Percentiles rank a stretch among this genome's conserved stretches.
Conservation (phyloP, 2,329 filamentous ascomycete genomes). For the Aspergillus hortae region DNA sequence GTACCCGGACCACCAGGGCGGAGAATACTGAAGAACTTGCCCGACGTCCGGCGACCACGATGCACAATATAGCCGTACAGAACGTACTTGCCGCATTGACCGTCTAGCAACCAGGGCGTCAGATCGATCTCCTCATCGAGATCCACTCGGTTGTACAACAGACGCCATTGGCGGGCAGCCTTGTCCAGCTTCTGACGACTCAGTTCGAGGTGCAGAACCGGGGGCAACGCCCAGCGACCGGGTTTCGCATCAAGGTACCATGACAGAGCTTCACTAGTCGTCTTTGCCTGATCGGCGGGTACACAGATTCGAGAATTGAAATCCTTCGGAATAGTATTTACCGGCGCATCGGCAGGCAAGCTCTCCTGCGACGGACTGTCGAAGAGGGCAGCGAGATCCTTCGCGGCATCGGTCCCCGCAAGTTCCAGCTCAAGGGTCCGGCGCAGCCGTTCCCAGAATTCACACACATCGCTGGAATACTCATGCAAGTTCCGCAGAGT, state of each 20-base stretch:
- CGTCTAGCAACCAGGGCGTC: slow-evolving; percentile 29
- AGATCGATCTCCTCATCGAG: slow-evolving; percentile 54
- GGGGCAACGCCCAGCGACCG: slow-evolving; percentile 44
- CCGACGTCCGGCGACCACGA: slow-evolving; percentile 55
- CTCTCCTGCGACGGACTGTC: slow-evolving; percentile 35
- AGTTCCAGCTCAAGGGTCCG: slow-evolving; percentile 52
- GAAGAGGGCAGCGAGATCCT: slow-evolving; percentile 45
- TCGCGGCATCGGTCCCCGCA: slow-evolving; percentile 39
- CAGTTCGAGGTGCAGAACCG: slow-evolving; percentile 54
- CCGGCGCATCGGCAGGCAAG: slow-evolving; percentile 6
- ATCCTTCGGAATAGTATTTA: slow-evolving; percentile 34
- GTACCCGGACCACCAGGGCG: slow-evolving; percentile 54
- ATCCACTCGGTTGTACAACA: slow-evolving; percentile 54
- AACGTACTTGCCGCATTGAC: slow-evolving; percentile 46
- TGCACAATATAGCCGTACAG: slow-evolving; percentile 61
- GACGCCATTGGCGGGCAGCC: slow-evolving; percentile 53
- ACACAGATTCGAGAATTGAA: slow-evolving; percentile 39
- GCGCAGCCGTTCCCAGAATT: slow-evolving; percentile 54
- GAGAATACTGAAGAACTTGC: slow-evolving; percentile 58
- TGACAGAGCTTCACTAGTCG: slow-evolving; percentile 34
- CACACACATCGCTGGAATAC: slow-evolving; percentile 50
- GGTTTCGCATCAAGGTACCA: slow-evolving; percentile 30
- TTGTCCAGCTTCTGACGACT: slow-evolving; percentile 56
- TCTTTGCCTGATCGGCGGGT: slow-evolving; percentile 35
- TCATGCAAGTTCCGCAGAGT: slow-evolving; percentile 41